Base-by-base conservation (phyloP, 345 rosid species). In the Eucalyptus microcorys region DNA sequence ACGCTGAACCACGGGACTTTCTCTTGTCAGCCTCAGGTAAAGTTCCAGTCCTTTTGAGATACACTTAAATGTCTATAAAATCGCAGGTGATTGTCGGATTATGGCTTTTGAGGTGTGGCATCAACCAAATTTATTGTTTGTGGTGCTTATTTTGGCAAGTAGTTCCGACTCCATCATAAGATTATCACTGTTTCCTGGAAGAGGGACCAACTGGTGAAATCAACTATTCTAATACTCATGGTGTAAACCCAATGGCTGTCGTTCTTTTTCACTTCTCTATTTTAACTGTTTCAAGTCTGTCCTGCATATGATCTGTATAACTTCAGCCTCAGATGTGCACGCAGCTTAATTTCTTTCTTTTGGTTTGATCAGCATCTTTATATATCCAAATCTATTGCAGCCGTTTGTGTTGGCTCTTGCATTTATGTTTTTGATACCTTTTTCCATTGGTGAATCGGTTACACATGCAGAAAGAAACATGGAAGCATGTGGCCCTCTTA, bases 401-500 rank as follows among this genome's bases (percentile, higher is more conserved):
- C 42, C 66, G 5, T 59, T 76, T 40, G 30, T 40, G 30, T 40
- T 64, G 26, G 81, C 81, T 34, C 34, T 50, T 27, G 81, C 27
- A 43, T 57, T 48, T 24, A 13, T 61, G 30, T 27, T 32, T 59
- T 26, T 57, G 37, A 68, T 47, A 43, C 40, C 64, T 86, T 40
- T 83, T 79, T 76, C 86, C 45, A 84, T 61, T 42, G 86, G 83
- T 17, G 55, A 57, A 55, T 76, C 8, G 15, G 15, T 13, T 76
- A 76, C 47, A 21, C 47, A 5, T 76, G 84, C 95, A 92, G 95
- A 88, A 87, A 88, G 96, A 93, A 66, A 90, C 94, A 66, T 93
- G 96, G 96, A 93, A 89, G 92, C 93, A 91, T 37, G 91, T 93
- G 27, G 81, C 93, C 86, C 86, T 93, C 85, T 86, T 94, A 49